A percentile compares a stretch with the other conserved stretches of the same genome.
Evolutionary conservation across 2,329 filamentous ascomycete species (phyloP).

Genomic region (Sphaceloma murrayae): DNA sequence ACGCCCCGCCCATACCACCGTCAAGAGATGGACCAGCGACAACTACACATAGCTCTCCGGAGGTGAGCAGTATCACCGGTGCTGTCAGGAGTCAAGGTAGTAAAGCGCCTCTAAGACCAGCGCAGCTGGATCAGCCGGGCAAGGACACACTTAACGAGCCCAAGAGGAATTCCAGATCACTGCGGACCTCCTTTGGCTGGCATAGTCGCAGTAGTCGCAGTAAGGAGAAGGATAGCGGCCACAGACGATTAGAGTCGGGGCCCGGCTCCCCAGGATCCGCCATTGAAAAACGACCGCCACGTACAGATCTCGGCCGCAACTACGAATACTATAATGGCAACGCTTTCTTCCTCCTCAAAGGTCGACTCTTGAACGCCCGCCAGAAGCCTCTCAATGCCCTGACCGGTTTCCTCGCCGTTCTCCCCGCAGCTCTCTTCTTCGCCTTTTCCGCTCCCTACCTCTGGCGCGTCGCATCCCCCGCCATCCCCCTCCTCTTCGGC

Average conservation of each 20-base stretch:
- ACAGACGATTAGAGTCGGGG: constrained; percentile 74
- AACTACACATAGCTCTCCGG: constrained; percentile 36
- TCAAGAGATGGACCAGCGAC: constrained; percentile 65
- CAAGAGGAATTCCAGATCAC: constrained; percentile 46
- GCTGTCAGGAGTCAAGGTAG: constrained; percentile 60
- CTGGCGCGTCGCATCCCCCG: constrained; percentile 78
- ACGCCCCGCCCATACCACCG: constrained; percentile 45
- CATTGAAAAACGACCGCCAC: constrained; percentile 37
- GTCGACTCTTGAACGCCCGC: constrained; percentile 77
- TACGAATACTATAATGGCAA: constrained; percentile 93
- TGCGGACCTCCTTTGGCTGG: constrained; percentile 18
- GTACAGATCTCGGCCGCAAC: constrained; percentile 54
- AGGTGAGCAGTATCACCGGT: constrained; percentile 1
- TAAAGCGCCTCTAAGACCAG: constrained; percentile 55
- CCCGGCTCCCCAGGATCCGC: constrained; percentile 62
- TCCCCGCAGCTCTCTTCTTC: constrained; percentile 78
- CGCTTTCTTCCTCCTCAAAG: constrained; percentile 77
- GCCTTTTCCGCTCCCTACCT: constrained; percentile 74
- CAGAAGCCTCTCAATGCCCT: constrained; percentile 82
- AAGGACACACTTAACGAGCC: constrained; percentile 32
- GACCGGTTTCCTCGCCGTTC: constrained; percentile 68
- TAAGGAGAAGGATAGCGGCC: constrained; percentile 36
- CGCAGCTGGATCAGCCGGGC: constrained; percentile 5
- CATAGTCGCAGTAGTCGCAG: constrained; percentile 17
- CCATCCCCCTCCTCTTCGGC: constrained; percentile 78